Evolutionary conservation across 352 stramenopile genomes (phyloP), one percentile per base, ranked within the genome.

Genomic region (Globisporangium nagaii): DNA sequence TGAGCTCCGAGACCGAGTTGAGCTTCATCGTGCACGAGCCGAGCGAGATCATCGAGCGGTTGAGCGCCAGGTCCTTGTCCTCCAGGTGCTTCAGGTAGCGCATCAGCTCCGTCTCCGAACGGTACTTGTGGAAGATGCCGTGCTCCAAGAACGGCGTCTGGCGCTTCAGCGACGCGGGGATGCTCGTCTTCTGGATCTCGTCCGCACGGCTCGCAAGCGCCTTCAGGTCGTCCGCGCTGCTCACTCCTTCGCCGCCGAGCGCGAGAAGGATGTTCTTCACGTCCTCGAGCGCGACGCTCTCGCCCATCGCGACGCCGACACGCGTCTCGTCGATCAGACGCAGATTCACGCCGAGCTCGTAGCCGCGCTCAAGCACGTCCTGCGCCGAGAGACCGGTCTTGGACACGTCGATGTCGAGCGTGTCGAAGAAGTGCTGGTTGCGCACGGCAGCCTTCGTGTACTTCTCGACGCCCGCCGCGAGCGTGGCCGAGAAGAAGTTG

Each of bases 11-110:
- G 19, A 97, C 97, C 28, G 96, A 93, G 66, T 99, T 99, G 10
- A 99, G 83, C 79, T 99, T 99, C 97, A 99, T 99, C n/a, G 97
- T 99, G 68, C 97, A 99, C 19, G 95, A 99, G 40, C 97, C 97
- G 6, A 99, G 83, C 35, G 96, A 98, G 73, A 99, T 99, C 97
- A 99, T 99, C 47, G 95, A 98, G 53, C 97, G 91, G 77, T 98
- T 98, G n/a, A 99, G 87, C 17, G 96, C 88, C 32, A 99, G 71
- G 71, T 99, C 97, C 68, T 98, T 98, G 71, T 98, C 97, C 62
- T 99, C 97, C 17, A 99, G 72, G 24, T 85, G 87, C 75, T 98
- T 98, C 39, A 99, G 70, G 81, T 99, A 99, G 24, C 97, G 94
- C 42, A 98, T 88, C 24, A 93, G 67, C 56, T 93, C 76, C 24